Evolutionary conservation across 1,284 basidiomycete genomes (phyloP).

Genomic region (Malassezia obtusa): DNA sequence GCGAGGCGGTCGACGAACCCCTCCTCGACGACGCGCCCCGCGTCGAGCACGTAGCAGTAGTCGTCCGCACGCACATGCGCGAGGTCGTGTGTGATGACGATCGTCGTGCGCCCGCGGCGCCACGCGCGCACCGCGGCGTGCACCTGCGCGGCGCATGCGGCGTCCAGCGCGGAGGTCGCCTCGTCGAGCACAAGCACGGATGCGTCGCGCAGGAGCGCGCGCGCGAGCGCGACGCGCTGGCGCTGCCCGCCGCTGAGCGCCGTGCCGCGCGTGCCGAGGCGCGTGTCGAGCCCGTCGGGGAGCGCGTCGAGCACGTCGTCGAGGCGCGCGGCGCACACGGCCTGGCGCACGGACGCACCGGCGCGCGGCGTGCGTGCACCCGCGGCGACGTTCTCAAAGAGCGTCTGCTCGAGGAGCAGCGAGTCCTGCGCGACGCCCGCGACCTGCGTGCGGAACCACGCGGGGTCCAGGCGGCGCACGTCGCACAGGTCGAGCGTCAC

Average conservation of each 20-base stretch:
- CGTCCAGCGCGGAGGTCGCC: constrained; percentile 87
- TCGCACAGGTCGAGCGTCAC: constrained; percentile 76
- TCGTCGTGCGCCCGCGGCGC: constrained; percentile 74
- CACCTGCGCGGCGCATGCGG: constrained; percentile 73
- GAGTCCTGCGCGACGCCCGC: constrained; percentile 67
- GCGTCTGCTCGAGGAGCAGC: constrained; percentile 67
- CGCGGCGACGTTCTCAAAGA: constrained; percentile 82
- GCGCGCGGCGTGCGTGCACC: constrained; percentile 48
- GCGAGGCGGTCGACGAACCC: constrained; percentile 53
- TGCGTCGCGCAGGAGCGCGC: constrained; percentile 76
- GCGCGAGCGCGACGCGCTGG: constrained; percentile 80
- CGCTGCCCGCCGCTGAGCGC: constrained; percentile 83
- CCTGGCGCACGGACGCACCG: constrained; percentile 50
- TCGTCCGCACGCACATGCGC: constrained; percentile 67
- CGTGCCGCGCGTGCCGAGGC: constrained; percentile 61
- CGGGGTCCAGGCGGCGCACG: constrained; percentile 60
- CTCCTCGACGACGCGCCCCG: constrained; percentile 72
- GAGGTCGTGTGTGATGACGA: constrained; percentile 93
- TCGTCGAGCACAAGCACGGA: constrained; percentile 88
- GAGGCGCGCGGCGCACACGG: constrained; percentile 66
- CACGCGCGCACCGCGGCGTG: constrained; percentile 77
- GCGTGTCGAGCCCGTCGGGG: constrained; percentile 78
- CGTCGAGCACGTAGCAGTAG: constrained; percentile 83
- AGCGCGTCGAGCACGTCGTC: constrained; percentile 76
- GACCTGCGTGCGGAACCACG: constrained; percentile 64